These are phyloP conservation scores for Aspergillus egyptiacus DNA, from an alignment of 495 filamentous ascomycete genomes.

Conservation along the genomic window DNA sequence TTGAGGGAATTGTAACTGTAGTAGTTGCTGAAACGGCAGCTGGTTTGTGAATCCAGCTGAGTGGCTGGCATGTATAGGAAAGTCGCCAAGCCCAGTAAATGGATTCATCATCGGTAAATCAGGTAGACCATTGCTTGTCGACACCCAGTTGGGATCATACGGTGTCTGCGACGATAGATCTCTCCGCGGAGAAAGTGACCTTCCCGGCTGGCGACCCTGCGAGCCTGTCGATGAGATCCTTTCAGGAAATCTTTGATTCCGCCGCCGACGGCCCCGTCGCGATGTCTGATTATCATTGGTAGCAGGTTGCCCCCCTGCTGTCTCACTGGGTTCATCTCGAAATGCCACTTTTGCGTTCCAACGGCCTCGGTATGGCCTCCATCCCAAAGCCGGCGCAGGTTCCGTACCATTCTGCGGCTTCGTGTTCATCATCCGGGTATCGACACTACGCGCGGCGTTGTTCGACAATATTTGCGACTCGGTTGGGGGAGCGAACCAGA, in stretches of 20 bases:
- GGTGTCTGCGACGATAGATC: not conserved
- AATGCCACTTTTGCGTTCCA: slow-evolving; percentile 13
- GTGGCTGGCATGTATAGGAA: not conserved
- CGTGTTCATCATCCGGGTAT: not conserved
- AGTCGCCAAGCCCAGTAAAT: not conserved
- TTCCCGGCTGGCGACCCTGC: not conserved
- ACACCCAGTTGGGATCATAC: not conserved
- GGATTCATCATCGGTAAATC: slow-evolving; percentile 3
- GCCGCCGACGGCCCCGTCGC: not conserved
- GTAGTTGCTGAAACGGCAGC: slow-evolving; percentile 8
- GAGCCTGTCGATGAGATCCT: not conserved
- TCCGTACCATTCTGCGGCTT: not conserved
- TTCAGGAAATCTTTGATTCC: not conserved
- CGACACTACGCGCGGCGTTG: slow-evolving; percentile 1
- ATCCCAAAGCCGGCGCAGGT: slow-evolving; percentile 1
- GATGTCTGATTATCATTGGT: not conserved
- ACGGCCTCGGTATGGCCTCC: slow-evolving; percentile 19
- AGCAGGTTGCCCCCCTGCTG: not conserved
- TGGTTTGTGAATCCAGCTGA: slow-evolving; percentile 1
- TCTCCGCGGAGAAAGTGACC: not conserved
- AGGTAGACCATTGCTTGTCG: not conserved
- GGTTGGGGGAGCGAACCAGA: not conserved
- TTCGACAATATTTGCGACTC: slow-evolving; percentile 1
- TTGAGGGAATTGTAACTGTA: slow-evolving; percentile 6
- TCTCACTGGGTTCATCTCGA: not conserved